Evolutionary conservation across 2,329 filamentous ascomycete genomes (phyloP), one percentile per base, ranked within the genome.

Genomic region (Elsinoe fawcettii): DNA sequence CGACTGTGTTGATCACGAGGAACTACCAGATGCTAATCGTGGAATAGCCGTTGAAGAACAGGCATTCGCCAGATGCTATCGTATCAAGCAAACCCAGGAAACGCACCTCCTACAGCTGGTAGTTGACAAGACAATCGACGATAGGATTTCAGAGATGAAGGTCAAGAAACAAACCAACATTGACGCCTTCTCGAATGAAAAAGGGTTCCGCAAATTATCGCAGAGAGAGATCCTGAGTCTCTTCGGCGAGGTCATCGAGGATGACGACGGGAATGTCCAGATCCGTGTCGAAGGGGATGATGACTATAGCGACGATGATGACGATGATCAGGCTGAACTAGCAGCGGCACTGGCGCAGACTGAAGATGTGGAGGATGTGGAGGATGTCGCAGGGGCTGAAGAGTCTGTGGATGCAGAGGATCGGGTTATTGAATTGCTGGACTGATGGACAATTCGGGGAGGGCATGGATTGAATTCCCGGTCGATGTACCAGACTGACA

Each of bases 21-120:
- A 11, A 27, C 8, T 30, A 51, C 20, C 49, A 36, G 32, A 36
- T 6, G n/a, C 27, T 37, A 36, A 18, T 20, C 9, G 37, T 30
- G 20, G 8, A 12, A 43, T 20, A 55, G 51, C 61, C 2, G 72
- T 63, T 41, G 68, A 64, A 59, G 59, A 65, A 20, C 63, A 67
- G 68, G 76, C 76, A 1, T 81, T 81, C 64, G 79, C 75, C 1
- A 79, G 87, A 0, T 79, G 88, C 0, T 80, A 79, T 62, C 77
- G 87, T 4, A 82, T 84, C 2, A 85, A 85, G 0, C 87, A 92
- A 61, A 60, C 65, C 0, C 79, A 84, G 41, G 71, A 80, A 32
- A 84, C 84, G 0, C 72, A 80, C 9, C 77, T 87, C 58, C 75
- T 80, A 0, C 76, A 82, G 0, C 74, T 90, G 32, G 69, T 82